These are phyloP conservation scores for Stagonosporopsis vannaccii DNA, from an alignment of 2,329 filamentous ascomycete genomes.

Conservation along the genomic window DNA sequence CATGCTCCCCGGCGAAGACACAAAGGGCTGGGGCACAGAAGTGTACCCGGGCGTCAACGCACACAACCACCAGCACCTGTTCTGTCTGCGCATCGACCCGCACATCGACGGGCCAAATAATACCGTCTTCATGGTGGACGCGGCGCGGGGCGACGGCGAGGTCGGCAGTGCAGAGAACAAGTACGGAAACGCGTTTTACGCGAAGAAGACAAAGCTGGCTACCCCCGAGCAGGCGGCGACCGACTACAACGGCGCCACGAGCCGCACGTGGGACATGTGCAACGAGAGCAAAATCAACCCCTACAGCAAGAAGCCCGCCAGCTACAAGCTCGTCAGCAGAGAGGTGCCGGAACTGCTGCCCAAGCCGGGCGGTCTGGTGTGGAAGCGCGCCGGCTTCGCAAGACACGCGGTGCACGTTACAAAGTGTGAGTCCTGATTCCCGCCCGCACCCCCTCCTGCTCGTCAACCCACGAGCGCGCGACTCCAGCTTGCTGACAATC, in stretches of 20 bases:
- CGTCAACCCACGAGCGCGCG: conserved; percentile 19
- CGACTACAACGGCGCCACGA: conserved; percentile 81
- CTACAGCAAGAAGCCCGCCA: conserved; percentile 82
- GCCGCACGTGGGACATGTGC: conserved; percentile 87
- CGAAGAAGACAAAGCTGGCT: conserved; percentile 79
- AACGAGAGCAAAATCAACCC: conserved; percentile 87
- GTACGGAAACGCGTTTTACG: conserved; percentile 90
- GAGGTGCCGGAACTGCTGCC: conserved; percentile 82
- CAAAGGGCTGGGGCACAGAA: conserved; percentile 87
- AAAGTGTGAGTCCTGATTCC: conserved; percentile 69
- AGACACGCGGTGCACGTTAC: conserved; percentile 89
- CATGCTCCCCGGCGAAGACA: conserved; percentile 80
- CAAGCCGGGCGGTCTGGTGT: conserved; percentile 81
- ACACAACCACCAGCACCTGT: conserved; percentile 95
- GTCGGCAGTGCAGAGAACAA: conserved; percentile 83
- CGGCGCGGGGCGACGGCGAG: conserved; percentile 71
- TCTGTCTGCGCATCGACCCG: conserved; percentile 86
- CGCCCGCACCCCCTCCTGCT: too few relatives aligned
- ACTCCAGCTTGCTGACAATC: too few relatives aligned
- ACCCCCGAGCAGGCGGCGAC: conserved; percentile 73
- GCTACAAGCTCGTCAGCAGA: conserved; percentile 88
- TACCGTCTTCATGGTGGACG: conserved; percentile 84
- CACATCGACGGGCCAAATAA: conserved; percentile 88
- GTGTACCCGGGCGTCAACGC: conserved; percentile 92
- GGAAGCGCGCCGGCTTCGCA: conserved; percentile 89